Conservation (phyloP, 306 rosid genomes). For the Rubus idaeus region DNA sequence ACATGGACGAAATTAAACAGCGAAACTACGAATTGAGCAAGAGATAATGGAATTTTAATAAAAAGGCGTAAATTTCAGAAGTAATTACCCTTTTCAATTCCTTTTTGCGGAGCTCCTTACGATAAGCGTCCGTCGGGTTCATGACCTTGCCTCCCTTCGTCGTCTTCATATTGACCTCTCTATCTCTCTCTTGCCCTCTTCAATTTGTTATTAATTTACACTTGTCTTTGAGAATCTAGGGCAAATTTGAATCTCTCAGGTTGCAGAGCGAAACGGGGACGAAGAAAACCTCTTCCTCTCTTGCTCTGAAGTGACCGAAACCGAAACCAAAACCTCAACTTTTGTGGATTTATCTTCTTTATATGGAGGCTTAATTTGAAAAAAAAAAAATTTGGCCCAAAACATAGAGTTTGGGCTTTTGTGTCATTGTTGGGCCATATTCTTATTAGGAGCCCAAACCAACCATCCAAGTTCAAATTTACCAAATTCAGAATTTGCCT, state of each 20-base stretch:
- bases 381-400: too few relatives aligned
- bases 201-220: neutral
- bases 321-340: too few relatives aligned
- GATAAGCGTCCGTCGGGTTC: conserved; percentile 96
- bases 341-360: too few relatives aligned
- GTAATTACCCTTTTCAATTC: conserved; percentile 82
- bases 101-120: conserved; percentile 96
- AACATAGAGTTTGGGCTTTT: too few relatives aligned
- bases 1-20: neutral
- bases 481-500: too few relatives aligned
- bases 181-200: conserved; percentile 9
- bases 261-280: conserved; percentile 2
- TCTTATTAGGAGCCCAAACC: too few relatives aligned
- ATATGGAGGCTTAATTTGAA: too few relatives aligned
- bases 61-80: neutral
- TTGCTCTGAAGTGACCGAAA: too few relatives aligned
- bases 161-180: conserved; percentile 63
- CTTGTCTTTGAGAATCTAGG: neutral
- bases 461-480: too few relatives aligned
- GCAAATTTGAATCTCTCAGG: conserved; percentile 3
- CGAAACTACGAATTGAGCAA: neutral
- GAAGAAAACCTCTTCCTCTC: neutral
- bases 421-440: too few relatives aligned
- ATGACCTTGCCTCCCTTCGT: conserved; percentile 95
- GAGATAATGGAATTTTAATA: neutral